Percentiles rank a stretch among this genome's conserved stretches.
These are phyloP conservation scores for Aspergillus piperis DNA, from an alignment of 2,329 filamentous ascomycete genomes.

Conservation along the genomic window DNA sequence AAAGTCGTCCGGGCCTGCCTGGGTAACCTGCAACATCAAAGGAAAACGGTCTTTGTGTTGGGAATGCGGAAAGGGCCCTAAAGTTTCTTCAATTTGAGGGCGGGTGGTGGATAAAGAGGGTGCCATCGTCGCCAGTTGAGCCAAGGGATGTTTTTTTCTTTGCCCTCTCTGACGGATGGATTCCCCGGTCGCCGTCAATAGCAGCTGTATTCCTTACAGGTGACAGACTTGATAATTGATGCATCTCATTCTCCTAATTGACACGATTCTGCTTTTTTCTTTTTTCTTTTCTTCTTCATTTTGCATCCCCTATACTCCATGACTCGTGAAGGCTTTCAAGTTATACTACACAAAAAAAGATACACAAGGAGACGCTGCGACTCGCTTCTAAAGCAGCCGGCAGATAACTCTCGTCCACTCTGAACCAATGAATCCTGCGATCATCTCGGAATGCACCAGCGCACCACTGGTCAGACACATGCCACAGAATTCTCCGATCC, in stretches of 20 bases:
- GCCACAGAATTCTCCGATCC: conserved; percentile 4
- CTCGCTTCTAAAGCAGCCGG: not conserved
- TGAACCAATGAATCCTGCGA: conserved; percentile 1
- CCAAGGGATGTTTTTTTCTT: not conserved
- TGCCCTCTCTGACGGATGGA: not conserved
- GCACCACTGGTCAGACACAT: not conserved
- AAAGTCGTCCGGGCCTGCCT: not conserved
- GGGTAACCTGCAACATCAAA: not conserved
- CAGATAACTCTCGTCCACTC: not conserved
- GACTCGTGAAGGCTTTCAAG: not conserved
- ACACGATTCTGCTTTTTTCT: no score
- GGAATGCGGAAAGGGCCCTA: not conserved
- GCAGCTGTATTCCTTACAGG: not conserved
- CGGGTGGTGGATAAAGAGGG: not conserved
- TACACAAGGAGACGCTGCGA: not conserved
- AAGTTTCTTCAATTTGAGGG: no score
- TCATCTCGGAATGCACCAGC: conserved; percentile 5
- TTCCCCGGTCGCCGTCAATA: not conserved
- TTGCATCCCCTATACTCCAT: not conserved
- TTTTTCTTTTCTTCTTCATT: no score
- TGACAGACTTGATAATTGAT: not conserved
- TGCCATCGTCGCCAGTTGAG: no score
- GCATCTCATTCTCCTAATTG: not conserved
- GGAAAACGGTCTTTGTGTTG: not conserved
- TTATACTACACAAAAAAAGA: not conserved